phyloP scores from a whole-genome alignment of 352 stramenopile genomes.

The Globisporangium heterothallicum region DNA sequence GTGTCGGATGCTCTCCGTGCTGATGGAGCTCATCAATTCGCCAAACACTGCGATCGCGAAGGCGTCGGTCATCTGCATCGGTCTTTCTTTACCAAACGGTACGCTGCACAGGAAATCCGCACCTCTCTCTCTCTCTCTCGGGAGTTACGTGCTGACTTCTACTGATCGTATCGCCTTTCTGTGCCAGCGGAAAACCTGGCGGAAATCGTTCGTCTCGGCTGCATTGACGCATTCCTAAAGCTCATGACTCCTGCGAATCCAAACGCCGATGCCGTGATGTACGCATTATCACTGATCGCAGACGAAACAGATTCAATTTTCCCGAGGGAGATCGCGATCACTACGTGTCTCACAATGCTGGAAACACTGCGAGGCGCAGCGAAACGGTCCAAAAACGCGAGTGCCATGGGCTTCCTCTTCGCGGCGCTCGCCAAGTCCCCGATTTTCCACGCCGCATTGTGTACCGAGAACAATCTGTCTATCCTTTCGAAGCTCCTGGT shows the following conservation, averaged over 20 bases:
- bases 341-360: conserved; percentile 36
- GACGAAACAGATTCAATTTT: conserved; percentile 51
- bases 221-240: conserved; percentile 50
- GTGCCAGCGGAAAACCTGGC: conserved; percentile 44
- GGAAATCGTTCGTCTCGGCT: conserved; percentile 43
- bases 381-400: conserved; percentile 49
- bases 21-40: conserved; percentile 41
- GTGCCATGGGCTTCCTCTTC: conserved; percentile 52
- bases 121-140: no score
- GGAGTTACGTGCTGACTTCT: no score
- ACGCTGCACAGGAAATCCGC: no score
- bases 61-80: conserved; percentile 47
- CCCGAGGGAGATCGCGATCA: conserved; percentile 33
- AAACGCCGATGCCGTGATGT: conserved; percentile 42
- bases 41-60: conserved; percentile 32
- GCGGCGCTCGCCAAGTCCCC: conserved; percentile 45
- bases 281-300: conserved; percentile 51
- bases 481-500: conserved; percentile 67
- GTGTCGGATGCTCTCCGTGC: conserved; percentile 30
- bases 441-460: conserved; percentile 41
- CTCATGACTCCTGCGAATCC: conserved; percentile 37
- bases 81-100: conserved; percentile 54
- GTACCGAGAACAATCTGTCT: conserved; percentile 44
- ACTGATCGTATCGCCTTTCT: neutral
- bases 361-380: conserved; percentile 59